Evolutionary conservation across 768 basidiomycete genomes (phyloP).

Genomic region (Amylocystis lapponica): DNA sequence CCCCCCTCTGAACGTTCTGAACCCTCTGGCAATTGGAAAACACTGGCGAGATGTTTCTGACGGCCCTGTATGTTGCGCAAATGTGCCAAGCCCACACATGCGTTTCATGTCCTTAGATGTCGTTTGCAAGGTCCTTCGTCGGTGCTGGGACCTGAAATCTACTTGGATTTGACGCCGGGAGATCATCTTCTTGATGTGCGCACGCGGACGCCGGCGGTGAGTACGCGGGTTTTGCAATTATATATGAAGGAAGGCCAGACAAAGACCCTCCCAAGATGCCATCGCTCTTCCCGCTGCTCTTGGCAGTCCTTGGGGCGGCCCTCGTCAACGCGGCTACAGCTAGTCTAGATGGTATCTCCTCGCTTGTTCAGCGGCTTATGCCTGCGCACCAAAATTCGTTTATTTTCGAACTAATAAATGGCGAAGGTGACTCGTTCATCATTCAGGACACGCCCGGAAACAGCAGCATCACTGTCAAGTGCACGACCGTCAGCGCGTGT

Average conservation of each 20-base stretch:
- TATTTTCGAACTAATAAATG: slow-evolving; percentile 22
- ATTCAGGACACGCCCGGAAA: slow-evolving; percentile 22
- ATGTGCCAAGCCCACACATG: too few species aligned
- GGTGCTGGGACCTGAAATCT: too few species aligned
- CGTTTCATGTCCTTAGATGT: too few species aligned
- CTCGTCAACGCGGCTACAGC: neutral
- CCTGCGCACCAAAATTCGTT: slow-evolving; percentile 28
- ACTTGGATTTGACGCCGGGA: too few species aligned
- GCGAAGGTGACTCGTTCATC: slow-evolving; percentile 27
- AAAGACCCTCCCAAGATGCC: slow-evolving; percentile 1
- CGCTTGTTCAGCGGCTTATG: slow-evolving; percentile 31
- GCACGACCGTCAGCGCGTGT: slow-evolving; percentile 32
- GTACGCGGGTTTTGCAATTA: too few species aligned
- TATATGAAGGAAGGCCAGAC: neutral
- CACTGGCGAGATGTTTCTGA: too few species aligned
- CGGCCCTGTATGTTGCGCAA: too few species aligned
- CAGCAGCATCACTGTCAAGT: slow-evolving; percentile 24
- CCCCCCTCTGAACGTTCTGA: too few species aligned
- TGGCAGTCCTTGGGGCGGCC: neutral
- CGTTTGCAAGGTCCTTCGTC: too few species aligned
- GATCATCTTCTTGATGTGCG: too few species aligned
- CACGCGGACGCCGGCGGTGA: too few species aligned
- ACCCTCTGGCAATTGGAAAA: too few species aligned
- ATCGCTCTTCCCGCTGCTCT: neutral
- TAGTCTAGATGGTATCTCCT: slow-evolving; percentile 26